These are phyloP conservation scores for Naganishia vaughanmartiniae DNA, from an alignment of 768 basidiomycete genomes.

Conservation along the genomic window DNA sequence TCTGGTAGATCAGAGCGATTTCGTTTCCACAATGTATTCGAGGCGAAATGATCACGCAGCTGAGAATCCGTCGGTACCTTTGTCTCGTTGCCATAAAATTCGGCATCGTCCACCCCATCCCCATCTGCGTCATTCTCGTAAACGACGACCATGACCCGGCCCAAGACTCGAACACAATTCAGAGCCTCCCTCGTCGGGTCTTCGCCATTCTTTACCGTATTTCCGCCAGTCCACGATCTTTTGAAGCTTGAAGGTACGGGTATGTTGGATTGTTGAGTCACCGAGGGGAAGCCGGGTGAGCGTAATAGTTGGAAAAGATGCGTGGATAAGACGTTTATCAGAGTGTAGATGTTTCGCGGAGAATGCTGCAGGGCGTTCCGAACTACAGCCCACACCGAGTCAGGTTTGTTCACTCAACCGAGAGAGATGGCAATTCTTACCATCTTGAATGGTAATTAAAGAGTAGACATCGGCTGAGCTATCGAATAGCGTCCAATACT, in stretches of 20 bases:
- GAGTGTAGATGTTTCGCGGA: slow-evolving; percentile 25
- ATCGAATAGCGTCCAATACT: slow-evolving; percentile 85
- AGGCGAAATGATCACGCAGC: slow-evolving; percentile 66
- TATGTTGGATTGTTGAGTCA: slow-evolving; percentile 60
- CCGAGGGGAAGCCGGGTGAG: slow-evolving; percentile 51
- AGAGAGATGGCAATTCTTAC: slow-evolving; percentile 65
- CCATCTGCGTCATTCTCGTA: slow-evolving; percentile 55
- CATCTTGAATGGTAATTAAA: slow-evolving; percentile 77
- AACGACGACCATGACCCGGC: slow-evolving; percentile 83
- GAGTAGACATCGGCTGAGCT: slow-evolving; percentile 87
- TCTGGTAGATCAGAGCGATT: slow-evolving; percentile 39
- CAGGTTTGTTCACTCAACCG: slow-evolving; percentile 49
- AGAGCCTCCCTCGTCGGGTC: slow-evolving; percentile 75
- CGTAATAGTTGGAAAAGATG: slow-evolving; percentile 41
- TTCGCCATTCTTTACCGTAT: slow-evolving; percentile 22
- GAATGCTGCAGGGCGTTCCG: slow-evolving; percentile 63
- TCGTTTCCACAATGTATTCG: slow-evolving; percentile 77
- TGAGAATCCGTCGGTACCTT: slow-evolving; percentile 39
- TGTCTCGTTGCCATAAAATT: slow-evolving; percentile 54
- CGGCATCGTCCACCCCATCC: slow-evolving; percentile 42
- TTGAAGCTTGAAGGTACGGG: slow-evolving; percentile 56
- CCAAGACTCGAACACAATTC: slow-evolving; percentile 86
- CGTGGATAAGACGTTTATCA: slow-evolving; percentile 18
- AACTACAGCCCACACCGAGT: neutral
- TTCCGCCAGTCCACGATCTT: slow-evolving; percentile 51